Evolutionary conservation across 768 basidiomycete genomes (phyloP), one percentile per base, ranked within the genome.

Genomic region (Mycena belliarum): DNA sequence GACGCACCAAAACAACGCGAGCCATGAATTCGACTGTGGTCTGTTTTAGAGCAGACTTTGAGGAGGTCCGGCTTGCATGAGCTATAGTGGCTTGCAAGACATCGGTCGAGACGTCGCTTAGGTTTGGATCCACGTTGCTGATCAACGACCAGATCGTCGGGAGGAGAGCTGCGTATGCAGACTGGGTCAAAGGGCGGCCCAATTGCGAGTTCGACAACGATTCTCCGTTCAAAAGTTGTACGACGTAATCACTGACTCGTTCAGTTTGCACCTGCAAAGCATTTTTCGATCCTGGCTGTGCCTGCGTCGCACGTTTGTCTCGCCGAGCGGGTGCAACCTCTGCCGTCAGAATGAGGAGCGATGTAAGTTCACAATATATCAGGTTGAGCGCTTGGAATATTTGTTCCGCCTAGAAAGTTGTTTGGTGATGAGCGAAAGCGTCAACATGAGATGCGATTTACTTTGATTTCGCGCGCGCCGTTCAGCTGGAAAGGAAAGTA

Each of bases 61-160:
- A 83, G 0, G 81, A 73, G 2, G 79, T 73, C 59, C 81, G 81
- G 14, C 79, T 70, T 1, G 88, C 83, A 66, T 96, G 92, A 25
- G 86, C 82, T 24, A 93, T 69, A 4, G 82, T 75, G 9, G 87
- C 88, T 24, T 70, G 68, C 21, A 86, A 72, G 47, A 89, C 76
- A 55, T 73, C 67, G 59, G 58, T 37, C 49, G 69, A 69, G 59
- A 60, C 52, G 28, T 59, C 66, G 55, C 50, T 57, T 12, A 61
- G 57, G 57, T 66, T 42, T 59, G 67, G 57, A 38, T 53, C 67
- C 60, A 74, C 63, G 64, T 79, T 76, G 73, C 81, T 86, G 57
- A 93, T 68, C 59, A 92, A 72, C 33, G 85, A 83, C 91, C 89
- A 94, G 49, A 91, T 78, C 1, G 89, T 89, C 16, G 93, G 93